Percentiles rank a stretch among this genome's conserved stretches.
Evolutionary conservation across 2,329 filamentous ascomycete genomes (phyloP).

Genomic region (Hypomyces rosellus): DNA sequence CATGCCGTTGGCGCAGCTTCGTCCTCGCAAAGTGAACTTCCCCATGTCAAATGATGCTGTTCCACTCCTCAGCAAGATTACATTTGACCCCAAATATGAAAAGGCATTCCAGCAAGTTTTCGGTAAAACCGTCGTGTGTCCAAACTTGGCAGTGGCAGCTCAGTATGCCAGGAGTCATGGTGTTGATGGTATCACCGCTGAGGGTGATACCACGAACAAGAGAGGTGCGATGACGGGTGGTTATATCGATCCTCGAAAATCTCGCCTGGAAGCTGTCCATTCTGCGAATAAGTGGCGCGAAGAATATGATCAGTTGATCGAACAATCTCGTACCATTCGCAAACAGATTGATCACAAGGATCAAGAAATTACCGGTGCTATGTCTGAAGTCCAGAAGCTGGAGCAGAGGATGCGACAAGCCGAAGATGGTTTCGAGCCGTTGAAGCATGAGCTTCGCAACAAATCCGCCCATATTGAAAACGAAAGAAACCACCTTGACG

Average conservation of each 20-base stretch:
- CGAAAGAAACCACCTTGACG: conserved; percentile 66
- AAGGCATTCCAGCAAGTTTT: conserved; percentile 92
- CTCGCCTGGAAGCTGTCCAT: conserved; percentile 78
- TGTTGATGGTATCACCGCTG: conserved; percentile 86
- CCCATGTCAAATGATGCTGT: conserved; percentile 83
- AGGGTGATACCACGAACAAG: conserved; percentile 92
- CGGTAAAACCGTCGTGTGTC: conserved; percentile 89
- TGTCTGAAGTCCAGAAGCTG: conserved; percentile 75
- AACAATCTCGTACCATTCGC: conserved; percentile 59
- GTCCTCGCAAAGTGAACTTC: conserved; percentile 64
- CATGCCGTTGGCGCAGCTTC: conserved; percentile 82
- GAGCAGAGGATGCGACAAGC: conserved; percentile 72
- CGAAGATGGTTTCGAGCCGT: conserved; percentile 74
- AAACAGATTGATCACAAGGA: conserved; percentile 70
- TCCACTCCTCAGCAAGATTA: conserved; percentile 77
- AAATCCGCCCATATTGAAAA: conserved; percentile 71
- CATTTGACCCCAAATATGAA: conserved; percentile 70
- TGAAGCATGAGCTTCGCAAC: conserved; percentile 68
- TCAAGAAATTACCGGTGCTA: conserved; percentile 82
- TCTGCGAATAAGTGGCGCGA: conserved; percentile 67
- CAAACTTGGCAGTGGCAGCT: conserved; percentile 76
- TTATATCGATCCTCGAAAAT: conserved; percentile 80
- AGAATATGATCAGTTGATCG: conserved; percentile 62
- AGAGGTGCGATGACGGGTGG: conserved; percentile 93
- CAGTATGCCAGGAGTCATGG: conserved; percentile 91